Percentiles rank a stretch among this genome's conserved stretches.
These are phyloP conservation scores for Colletotrichum acutatum DNA, from an alignment of 2,329 filamentous ascomycete species.

Conservation along the genomic window DNA sequence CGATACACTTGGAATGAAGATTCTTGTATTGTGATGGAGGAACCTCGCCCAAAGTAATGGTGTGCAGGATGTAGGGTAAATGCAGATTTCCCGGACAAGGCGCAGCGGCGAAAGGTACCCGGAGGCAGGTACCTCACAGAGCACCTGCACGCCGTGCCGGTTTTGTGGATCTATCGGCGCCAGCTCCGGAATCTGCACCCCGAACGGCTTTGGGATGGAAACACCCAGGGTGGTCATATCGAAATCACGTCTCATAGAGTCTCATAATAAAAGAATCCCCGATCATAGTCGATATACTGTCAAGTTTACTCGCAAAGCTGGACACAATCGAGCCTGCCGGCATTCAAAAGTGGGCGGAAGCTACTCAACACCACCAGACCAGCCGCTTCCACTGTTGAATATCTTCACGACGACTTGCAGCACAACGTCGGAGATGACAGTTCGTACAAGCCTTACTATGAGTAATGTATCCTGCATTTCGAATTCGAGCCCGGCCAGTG, in stretches of 20 bases:
- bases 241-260: not conserved
- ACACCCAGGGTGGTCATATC: not conserved
- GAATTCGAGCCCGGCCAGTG: too few relatives aligned
- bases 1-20: not conserved
- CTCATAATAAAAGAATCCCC: not conserved
- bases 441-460: too few relatives aligned
- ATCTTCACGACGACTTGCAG: too few relatives aligned
- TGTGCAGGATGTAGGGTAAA: not conserved
- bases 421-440: too few relatives aligned
- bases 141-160: not conserved
- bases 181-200: not conserved
- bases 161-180: conserved; percentile 4
- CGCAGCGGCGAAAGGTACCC: not conserved
- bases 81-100: not conserved
- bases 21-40: not conserved
- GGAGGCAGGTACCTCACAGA: not conserved
- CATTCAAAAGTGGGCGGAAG: too few relatives aligned
- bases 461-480: too few relatives aligned
- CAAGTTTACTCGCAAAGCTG: too few relatives aligned
- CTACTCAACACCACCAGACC: too few relatives aligned
- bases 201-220: not conserved
- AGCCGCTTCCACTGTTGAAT: too few relatives aligned
- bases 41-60: not conserved
- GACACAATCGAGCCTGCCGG: too few relatives aligned
- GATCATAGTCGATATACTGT: too few relatives aligned